These are phyloP conservation scores for Microbotryum scabiosae DNA, from an alignment of 1,284 basidiomycete genomes.

Conservation along the genomic window DNA sequence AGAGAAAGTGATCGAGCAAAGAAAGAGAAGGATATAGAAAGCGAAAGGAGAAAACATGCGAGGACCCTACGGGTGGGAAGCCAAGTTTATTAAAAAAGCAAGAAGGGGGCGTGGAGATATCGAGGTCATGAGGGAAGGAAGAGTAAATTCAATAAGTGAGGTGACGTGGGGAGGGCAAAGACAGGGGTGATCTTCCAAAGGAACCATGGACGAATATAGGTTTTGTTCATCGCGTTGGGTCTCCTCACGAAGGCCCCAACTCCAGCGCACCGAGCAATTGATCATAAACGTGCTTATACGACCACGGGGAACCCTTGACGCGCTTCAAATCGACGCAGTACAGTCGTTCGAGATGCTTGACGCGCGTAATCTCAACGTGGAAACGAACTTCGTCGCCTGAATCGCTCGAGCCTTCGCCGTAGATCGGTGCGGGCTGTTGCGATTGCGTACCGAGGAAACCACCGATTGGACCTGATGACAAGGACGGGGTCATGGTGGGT, in stretches of 20 bases:
- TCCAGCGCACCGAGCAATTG: conserved; percentile 20
- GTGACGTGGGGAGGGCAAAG: no score
- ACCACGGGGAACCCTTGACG: conserved; percentile 67
- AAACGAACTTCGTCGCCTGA: conserved; percentile 88
- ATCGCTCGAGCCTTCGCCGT: conserved; percentile 61
- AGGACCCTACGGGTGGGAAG: no score
- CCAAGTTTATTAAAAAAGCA: no score
- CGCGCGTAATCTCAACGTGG: conserved; percentile 76
- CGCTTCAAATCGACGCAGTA: conserved; percentile 82
- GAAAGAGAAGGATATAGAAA: no score
- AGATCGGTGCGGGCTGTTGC: conserved; percentile 48
- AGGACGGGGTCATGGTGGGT: conserved; percentile 20
- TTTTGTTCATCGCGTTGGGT: background rate
- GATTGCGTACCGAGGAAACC: background rate
- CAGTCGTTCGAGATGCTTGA: conserved; percentile 77
- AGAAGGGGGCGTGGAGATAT: no score
- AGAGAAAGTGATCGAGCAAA: no score
- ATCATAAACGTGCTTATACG: conserved; percentile 89
- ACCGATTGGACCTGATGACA: no score
- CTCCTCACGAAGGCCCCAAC: conserved; percentile 7
- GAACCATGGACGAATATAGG: no score
- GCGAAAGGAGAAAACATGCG: no score
- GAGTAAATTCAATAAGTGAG: no score
- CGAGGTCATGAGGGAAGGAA: no score
- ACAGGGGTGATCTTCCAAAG: no score